Conservation (phyloP, 495 filamentous ascomycete species). For the Daldinia vernicosa region DNA sequence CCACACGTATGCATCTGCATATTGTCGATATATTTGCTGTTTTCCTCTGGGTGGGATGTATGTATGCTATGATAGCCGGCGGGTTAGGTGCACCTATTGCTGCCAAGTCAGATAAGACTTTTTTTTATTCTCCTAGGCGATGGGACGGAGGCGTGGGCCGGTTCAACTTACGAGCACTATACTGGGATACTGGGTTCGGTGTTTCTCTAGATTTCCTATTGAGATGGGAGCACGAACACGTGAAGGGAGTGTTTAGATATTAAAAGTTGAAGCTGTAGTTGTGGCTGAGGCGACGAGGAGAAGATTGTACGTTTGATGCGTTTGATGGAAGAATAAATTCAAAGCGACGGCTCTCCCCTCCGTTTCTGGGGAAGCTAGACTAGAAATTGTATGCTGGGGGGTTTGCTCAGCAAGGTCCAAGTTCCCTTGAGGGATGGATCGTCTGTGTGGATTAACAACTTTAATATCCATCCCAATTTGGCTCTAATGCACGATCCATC, state of each 20-base stretch:
- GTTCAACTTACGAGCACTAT: slow-evolving; percentile 27
- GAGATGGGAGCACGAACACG: slow-evolving; percentile 9
- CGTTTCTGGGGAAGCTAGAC: slow-evolving; percentile 36
- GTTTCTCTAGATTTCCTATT: not conserved
- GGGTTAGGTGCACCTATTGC: slow-evolving; percentile 8
- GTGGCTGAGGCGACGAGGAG: slow-evolving; percentile 23
- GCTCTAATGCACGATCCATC: slow-evolving; percentile 44
- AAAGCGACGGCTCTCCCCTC: slow-evolving; percentile 17
- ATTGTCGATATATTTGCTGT: slow-evolving; percentile 23
- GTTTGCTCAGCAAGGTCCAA: slow-evolving; percentile 8
- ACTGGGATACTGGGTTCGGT: not conserved
- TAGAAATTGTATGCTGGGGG: slow-evolving; percentile 33
- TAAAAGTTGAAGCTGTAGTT: slow-evolving; percentile 12
- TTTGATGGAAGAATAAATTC: slow-evolving; percentile 28
- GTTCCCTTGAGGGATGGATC: slow-evolving; percentile 40
- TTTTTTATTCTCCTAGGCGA: not conserved
- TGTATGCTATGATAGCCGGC: slow-evolving; percentile 17
- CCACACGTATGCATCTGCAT: slow-evolving; percentile 49
- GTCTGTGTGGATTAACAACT: slow-evolving; percentile 38
- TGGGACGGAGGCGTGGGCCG: not conserved
- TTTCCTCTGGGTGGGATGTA: slow-evolving; percentile 21
- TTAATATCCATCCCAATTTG: slow-evolving; percentile 43
- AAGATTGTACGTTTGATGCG: slow-evolving; percentile 23
- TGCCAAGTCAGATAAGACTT: slow-evolving; percentile 18
- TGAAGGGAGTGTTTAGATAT: slow-evolving; percentile 19